Percentiles rank a stretch among this genome's conserved stretches.
phyloP scores from a whole-genome alignment of 2,329 filamentous ascomycete species.

The Dothidotthia symphoricarpi region DNA sequence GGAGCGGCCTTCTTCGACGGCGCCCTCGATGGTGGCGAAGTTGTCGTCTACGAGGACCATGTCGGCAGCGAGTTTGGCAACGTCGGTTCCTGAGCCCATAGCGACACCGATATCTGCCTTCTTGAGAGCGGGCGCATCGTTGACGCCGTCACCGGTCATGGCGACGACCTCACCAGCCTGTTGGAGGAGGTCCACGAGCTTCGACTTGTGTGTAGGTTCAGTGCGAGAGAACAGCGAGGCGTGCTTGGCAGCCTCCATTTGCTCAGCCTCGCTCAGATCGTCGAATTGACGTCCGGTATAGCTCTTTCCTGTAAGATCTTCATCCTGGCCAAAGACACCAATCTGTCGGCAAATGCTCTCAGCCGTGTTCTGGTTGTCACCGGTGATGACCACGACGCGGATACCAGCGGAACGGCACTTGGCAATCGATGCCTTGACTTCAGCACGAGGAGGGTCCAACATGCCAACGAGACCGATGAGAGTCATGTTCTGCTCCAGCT shows the following conservation, averaged over 20 bases:
- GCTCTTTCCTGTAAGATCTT: constrained; percentile 87
- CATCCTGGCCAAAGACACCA: constrained; percentile 79
- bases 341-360: constrained; percentile 98
- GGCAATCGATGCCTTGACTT: constrained; percentile 80
- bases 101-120: constrained; percentile 98
- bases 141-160: constrained; percentile 99
- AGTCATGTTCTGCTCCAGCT: constrained; percentile 92
- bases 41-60: constrained; percentile 99
- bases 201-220: constrained; percentile 95
- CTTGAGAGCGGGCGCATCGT: constrained; percentile 95
- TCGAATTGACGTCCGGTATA: constrained; percentile 96
- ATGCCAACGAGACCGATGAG: constrained; percentile 91
- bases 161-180: constrained; percentile 91
- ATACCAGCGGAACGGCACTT: constrained; percentile 94
- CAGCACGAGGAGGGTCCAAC: constrained; percentile 92
- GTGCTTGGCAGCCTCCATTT: constrained; percentile 77
- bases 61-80: constrained; percentile 92
- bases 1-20: constrained; percentile 93
- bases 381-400: constrained; percentile 95
- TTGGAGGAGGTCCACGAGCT: constrained; percentile 93
- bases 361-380: constrained; percentile 95
- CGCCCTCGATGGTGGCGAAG: constrained; percentile 94
- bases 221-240: constrained; percentile 95
- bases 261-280: constrained; percentile 71
- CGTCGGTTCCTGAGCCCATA: constrained; percentile 97